Evolutionary conservation across 2,329 filamentous ascomycete species (phyloP).

Genomic region (Tolypocladium inflatum): DNA sequence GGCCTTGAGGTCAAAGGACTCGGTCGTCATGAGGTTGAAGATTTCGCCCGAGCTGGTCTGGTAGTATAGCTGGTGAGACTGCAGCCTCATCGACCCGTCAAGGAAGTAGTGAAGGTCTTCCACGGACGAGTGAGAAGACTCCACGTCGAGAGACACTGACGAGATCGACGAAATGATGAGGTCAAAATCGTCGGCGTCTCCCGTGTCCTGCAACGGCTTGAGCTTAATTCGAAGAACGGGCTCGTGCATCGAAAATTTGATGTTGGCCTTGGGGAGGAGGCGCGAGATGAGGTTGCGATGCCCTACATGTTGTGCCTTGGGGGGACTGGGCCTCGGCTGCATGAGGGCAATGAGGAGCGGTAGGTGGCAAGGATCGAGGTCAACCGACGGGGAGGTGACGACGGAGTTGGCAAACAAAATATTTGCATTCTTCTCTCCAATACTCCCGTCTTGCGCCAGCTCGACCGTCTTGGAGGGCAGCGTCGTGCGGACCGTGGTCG

Average conservation of each 20-base stretch:
- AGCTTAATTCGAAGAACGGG: slow-evolving; percentile 86
- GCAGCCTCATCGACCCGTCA: slow-evolving; percentile 69
- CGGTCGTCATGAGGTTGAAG: slow-evolving; percentile 80
- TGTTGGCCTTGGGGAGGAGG: slow-evolving; percentile 84
- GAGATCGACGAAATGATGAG: slow-evolving; percentile 92
- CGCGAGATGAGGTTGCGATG: slow-evolving; percentile 70
- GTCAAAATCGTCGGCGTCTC: slow-evolving; percentile 75
- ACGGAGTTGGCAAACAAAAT: slow-evolving; percentile 95
- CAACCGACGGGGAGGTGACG: slow-evolving; percentile 88
- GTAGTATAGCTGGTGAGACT: slow-evolving; percentile 87
- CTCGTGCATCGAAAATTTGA: slow-evolving; percentile 95
- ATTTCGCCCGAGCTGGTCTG: slow-evolving; percentile 75
- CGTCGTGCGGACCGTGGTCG: slow-evolving; percentile 88
- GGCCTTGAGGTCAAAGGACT: slow-evolving; percentile 78
- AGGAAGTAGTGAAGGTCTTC: slow-evolving; percentile 83
- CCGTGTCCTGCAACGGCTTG: slow-evolving; percentile 59
- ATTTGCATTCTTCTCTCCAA: slow-evolving; percentile 84
- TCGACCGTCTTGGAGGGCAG: slow-evolving; percentile 90
- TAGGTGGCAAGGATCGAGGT: slow-evolving; percentile 85
- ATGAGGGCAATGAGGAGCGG: slow-evolving; percentile 74
- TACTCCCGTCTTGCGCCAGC: slow-evolving; percentile 59
- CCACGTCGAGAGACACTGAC: slow-evolving; percentile 83
- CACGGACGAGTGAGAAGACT: slow-evolving; percentile 86
- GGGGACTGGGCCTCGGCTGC: slow-evolving; percentile 38
- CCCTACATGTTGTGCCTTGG: slow-evolving; percentile 29